Percentiles rank a stretch among this genome's conserved stretches.
Evolutionary conservation across 441 rosid species (phyloP).

Genomic region (Croton setiger): DNA sequence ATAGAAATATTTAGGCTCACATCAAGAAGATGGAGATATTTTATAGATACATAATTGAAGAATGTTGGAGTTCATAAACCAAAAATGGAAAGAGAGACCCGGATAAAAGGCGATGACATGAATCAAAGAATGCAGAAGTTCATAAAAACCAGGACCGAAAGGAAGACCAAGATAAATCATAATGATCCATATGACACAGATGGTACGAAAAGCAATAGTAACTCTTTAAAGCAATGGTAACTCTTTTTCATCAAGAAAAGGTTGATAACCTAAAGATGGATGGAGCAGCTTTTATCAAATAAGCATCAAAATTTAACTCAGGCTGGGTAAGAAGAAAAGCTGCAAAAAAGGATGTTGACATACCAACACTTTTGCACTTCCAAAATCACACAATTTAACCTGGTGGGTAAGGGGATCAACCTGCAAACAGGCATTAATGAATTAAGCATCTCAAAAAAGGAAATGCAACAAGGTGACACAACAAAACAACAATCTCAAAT

Average conservation of each 20-base stretch:
- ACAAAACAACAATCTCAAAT: neutral
- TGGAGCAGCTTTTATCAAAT: neutral
- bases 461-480: neutral
- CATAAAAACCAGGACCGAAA: neutral
- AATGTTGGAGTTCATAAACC: no score
- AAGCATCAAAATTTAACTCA: neutral
- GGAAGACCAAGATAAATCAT: neutral
- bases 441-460: constrained; percentile 7
- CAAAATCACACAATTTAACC: constrained; percentile 98
- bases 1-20: neutral
- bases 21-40: neutral
- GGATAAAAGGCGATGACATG: no score
- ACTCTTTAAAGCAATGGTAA: no score
- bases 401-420: constrained; percentile 98
- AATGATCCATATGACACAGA: neutral
- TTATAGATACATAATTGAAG: neutral
- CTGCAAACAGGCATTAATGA: constrained; percentile 35
- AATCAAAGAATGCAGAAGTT: neutral
- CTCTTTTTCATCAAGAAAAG: neutral
- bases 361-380: constrained; percentile 98
- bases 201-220: no score
- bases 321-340: neutral
- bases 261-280: neutral
- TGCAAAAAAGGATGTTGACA: constrained; percentile 14
- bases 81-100: no score